Conservation (phyloP, 176 grass and related monocot genomes). For the Ensete glaucum region DNA sequence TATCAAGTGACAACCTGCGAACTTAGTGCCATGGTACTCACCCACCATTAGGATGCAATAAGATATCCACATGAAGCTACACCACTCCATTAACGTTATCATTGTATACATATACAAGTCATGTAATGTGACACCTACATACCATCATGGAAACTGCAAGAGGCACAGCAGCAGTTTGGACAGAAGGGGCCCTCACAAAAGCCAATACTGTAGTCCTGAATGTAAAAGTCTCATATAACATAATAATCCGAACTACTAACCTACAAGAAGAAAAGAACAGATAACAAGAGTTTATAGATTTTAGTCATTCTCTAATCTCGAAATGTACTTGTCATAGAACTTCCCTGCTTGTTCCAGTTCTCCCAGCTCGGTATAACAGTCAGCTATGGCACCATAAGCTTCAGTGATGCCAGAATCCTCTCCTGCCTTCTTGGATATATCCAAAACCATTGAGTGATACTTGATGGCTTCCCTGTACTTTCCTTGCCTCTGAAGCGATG, state of each 20-base stretch:
- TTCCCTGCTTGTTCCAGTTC: constrained; percentile 88
- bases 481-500: constrained; percentile 86
- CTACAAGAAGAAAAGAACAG: background rate
- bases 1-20: too few relatives aligned
- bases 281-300: background rate
- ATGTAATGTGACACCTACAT: too few relatives aligned
- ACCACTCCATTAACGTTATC: too few relatives aligned
- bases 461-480: constrained; percentile 94
- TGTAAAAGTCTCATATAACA: background rate
- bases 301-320: constrained; percentile 78
- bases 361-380: constrained; percentile 89
- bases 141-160: too few relatives aligned
- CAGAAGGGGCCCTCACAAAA: too few relatives aligned
- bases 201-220: too few relatives aligned
- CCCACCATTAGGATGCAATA: too few relatives aligned
- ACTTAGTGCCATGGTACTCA: too few relatives aligned
- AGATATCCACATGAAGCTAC: too few relatives aligned
- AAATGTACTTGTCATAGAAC: constrained; percentile 87
- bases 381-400: constrained; percentile 87
- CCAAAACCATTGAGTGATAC: constrained; percentile 76
- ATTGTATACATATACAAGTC: too few relatives aligned
- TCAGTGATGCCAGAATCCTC: constrained; percentile 82
- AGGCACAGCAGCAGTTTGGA: too few relatives aligned
- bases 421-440: constrained; percentile 51
- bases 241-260: background rate